These are phyloP conservation scores for Wickerhamomyces bisporus DNA, from an alignment of 805 yeast species.

Conservation along the genomic window DNA sequence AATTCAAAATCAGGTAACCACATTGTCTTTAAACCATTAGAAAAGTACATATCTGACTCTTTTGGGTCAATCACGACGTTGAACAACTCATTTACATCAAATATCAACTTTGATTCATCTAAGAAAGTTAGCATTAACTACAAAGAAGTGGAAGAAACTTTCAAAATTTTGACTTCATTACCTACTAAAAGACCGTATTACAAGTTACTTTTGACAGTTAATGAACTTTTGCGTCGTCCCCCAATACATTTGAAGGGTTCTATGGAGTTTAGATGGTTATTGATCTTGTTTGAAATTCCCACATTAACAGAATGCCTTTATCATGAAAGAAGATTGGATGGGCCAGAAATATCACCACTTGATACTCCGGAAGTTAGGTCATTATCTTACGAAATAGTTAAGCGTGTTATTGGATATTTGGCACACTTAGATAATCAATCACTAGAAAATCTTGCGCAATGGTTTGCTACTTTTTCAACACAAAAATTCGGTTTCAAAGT, in stretches of 20 bases:
- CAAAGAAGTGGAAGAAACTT: constrained; percentile 41
- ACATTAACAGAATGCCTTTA: constrained; percentile 44
- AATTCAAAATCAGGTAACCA: constrained; percentile 1
- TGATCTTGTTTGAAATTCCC: constrained; percentile 69
- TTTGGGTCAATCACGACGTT: constrained; percentile 45
- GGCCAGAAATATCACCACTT: constrained; percentile 4
- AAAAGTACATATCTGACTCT: constrained; percentile 36
- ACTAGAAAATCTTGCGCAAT: constrained; percentile 43
- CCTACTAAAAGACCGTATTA: constrained; percentile 61
- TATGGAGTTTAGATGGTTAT: constrained; percentile 47
- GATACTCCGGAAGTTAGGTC: constrained; percentile 49
- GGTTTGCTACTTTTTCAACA: constrained; percentile 45
- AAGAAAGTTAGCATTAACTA: constrained; percentile 41
- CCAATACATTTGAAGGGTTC: constrained; percentile 33
- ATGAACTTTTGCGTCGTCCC: constrained; percentile 49
- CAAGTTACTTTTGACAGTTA: constrained; percentile 46
- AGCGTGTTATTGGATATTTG: constrained; percentile 63
- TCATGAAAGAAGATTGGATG: constrained; percentile 13
- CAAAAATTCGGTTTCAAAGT: constrained; percentile 47
- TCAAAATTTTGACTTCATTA: constrained; percentile 38
- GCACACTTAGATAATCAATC: constrained; percentile 40
- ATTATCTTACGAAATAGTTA: constrained; percentile 62
- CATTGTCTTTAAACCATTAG: constrained; percentile 43
- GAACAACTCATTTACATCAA: constrained; percentile 46
- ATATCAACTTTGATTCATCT: constrained; percentile 19